These are phyloP conservation scores for Fusarium sp. DNA, from an alignment of 2,329 filamentous ascomycete species.

Conservation along the genomic window DNA sequence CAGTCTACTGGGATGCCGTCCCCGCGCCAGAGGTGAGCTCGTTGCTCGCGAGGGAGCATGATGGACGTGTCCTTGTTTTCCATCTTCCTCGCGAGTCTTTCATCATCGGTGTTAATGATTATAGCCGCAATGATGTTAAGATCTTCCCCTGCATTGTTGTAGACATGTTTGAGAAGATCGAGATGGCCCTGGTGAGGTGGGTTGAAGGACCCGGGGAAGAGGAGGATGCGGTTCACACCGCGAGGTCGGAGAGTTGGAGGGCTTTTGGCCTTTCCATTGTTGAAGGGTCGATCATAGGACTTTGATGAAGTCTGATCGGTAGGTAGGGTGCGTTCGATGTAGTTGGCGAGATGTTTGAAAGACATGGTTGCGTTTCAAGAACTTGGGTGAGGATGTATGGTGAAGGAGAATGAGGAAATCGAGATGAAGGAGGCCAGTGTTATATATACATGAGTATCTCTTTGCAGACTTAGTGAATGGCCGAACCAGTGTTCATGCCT, in stretches of 20 bases:
- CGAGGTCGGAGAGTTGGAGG: conserved; percentile 25
- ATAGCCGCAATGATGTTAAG: conserved; percentile 52
- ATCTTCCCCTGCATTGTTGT: conserved; percentile 46
- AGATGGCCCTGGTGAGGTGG: conserved; percentile 55
- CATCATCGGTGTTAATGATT: conserved; percentile 48
- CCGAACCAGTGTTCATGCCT: background rate
- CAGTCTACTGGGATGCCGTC: conserved; percentile 33
- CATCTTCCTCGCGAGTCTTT: conserved; percentile 43
- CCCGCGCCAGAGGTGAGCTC: conserved; percentile 48
- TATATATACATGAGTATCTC: background rate
- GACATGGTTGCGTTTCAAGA: conserved; percentile 11
- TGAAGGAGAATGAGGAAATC: background rate
- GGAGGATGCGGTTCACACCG: conserved; percentile 49
- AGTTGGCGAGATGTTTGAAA: conserved; percentile 23
- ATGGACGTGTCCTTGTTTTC: conserved; percentile 16
- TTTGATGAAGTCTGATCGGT: background rate
- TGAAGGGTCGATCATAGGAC: conserved; percentile 29
- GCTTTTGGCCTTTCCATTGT: conserved; percentile 2
- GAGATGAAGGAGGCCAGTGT: background rate
- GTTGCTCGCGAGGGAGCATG: conserved; percentile 38
- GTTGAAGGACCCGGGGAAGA: conserved; percentile 57
- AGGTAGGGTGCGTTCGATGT: conserved; percentile 30
- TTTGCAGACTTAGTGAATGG: background rate
- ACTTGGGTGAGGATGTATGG: background rate
- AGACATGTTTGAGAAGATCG: conserved; percentile 50